phyloP scores from a whole-genome alignment of 345 rosid species.

The Bruguiera parviflora region DNA sequence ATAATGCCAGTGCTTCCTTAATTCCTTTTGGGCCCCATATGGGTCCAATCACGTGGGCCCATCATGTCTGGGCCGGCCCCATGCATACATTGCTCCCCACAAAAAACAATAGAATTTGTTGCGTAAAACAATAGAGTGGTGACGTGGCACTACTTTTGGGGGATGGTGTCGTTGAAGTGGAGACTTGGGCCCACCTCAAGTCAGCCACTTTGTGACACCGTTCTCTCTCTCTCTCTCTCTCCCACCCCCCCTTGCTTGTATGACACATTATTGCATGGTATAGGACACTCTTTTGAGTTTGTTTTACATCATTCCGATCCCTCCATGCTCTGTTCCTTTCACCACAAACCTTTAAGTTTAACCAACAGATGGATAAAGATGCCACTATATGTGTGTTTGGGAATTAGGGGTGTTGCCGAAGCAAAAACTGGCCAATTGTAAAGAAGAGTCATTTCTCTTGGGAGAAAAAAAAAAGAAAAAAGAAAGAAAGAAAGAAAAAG shows the following conservation, averaged over 20 bases:
- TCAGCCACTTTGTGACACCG: slow-evolving; percentile 22
- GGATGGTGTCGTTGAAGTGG: slow-evolving; percentile 55
- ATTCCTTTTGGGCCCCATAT: slow-evolving; percentile 46
- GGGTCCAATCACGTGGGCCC: slow-evolving; percentile 48
- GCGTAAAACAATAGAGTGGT: slow-evolving; percentile 41
- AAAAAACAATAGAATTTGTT: slow-evolving; percentile 14
- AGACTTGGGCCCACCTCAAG: slow-evolving; percentile 39
- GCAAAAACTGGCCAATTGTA: slow-evolving; percentile 17
- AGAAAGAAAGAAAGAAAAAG: too few relatives aligned
- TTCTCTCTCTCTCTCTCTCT: not conserved
- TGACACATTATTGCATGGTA: slow-evolving; percentile 25
- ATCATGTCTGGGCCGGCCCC: slow-evolving; percentile 32
- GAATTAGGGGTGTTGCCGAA: slow-evolving; percentile 29
- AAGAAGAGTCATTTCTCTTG: not conserved
- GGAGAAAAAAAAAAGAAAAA: too few relatives aligned
- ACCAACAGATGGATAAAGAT: slow-evolving; percentile 30
- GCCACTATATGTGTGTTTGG: slow-evolving; percentile 13
- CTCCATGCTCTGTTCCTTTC: slow-evolving; percentile 40
- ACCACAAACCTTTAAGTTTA: slow-evolving; percentile 21
- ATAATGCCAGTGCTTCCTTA: slow-evolving; percentile 43
- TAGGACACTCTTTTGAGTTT: not conserved
- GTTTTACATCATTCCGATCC: slow-evolving; percentile 16
- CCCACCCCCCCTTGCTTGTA: slow-evolving; percentile 36
- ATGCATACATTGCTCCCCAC: not conserved
- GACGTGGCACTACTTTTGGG: slow-evolving; percentile 36